Percentiles rank a stretch among this genome's conserved stretches.
Conservation (phyloP, 345 rosid genomes). For the Bruguiera gymnorhiza region DNA sequence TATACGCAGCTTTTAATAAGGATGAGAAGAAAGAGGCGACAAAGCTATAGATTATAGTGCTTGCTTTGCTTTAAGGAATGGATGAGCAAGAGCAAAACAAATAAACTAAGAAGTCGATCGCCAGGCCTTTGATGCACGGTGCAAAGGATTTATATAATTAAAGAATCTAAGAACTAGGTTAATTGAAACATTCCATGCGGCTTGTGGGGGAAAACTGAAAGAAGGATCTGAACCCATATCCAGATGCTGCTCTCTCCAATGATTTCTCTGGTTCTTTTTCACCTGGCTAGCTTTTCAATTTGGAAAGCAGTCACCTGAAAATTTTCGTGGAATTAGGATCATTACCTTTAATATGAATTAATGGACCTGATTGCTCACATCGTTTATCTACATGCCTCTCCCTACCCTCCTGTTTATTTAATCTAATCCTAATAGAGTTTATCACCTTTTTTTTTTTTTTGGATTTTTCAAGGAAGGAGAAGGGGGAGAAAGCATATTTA, state of each 20-base stretch:
- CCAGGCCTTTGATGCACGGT: background rate
- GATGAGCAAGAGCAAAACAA: conserved; percentile 2
- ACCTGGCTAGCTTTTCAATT: background rate
- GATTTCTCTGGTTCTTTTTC: conserved; percentile 12
- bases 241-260: conserved; percentile 15
- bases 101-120: background rate
- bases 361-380: too few relatives aligned
- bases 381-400: too few relatives aligned
- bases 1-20: too few relatives aligned
- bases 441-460: too few relatives aligned
- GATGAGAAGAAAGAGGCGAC: conserved; percentile 11
- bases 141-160: too few relatives aligned
- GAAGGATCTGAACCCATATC: conserved; percentile 20
- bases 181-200: conserved; percentile 18
- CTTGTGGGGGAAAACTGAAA: conserved; percentile 6
- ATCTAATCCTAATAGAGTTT: too few relatives aligned
- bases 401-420: too few relatives aligned
- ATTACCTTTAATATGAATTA: too few relatives aligned
- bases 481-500: too few relatives aligned
- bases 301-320: too few relatives aligned
- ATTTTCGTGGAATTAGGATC: too few relatives aligned
- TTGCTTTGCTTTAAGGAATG: background rate
- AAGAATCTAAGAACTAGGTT: background rate
- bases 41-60: background rate
- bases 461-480: too few relatives aligned